Evolutionary conservation across 352 stramenopile genomes (phyloP), one percentile per base, ranked within the genome.

Genomic region (Pythium folliculosum): DNA sequence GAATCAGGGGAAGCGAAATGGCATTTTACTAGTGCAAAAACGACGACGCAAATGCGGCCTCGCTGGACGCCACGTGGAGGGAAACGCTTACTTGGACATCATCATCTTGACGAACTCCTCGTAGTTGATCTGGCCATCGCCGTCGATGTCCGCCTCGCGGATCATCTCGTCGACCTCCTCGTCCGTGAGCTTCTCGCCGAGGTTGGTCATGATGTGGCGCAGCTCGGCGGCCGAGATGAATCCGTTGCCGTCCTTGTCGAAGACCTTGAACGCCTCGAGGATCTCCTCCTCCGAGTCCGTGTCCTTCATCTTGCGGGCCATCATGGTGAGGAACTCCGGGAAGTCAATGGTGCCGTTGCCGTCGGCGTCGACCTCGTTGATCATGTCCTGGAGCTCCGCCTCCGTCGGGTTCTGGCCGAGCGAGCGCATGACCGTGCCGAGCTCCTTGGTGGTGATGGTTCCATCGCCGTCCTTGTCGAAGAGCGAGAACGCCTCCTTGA

Each of bases 101-200:
- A 99, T 99, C 95, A 99, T 99, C 91, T 98, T 99, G 73, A 99
- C 96, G 79, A 99, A 99, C 81, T 99, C 97, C 85, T 99, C 96
- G 89, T 99, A 99, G 91, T 99, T 99, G 87, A 99, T 99, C 88
- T 99, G 96, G 70, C 97, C 97, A 82, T 99, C 96, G 53, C 97
- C 97, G 81, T 99, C 96, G 67, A 99, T 98, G 79, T 99, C 97
- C 56, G 97, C 97, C 77, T 99, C 97, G 77, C 96, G 94, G 82
- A 99, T 99, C 97, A 99, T 99, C 83, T 99, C 97, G 84, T 99
- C 96, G 63, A 99, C 96, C 77, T 99, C 97, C 74, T 99, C 96
- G 77, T 99, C 96, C 44, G 96, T 99, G 43, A 99, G 90, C 86
- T 99, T 99, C 85, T 99, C 96, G 57, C 97, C 97, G 70, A 99